Percentiles rank a stretch among this genome's conserved stretches.
phyloP scores from a whole-genome alignment of 805 yeast species.

The Yamadazyma olivae region DNA sequence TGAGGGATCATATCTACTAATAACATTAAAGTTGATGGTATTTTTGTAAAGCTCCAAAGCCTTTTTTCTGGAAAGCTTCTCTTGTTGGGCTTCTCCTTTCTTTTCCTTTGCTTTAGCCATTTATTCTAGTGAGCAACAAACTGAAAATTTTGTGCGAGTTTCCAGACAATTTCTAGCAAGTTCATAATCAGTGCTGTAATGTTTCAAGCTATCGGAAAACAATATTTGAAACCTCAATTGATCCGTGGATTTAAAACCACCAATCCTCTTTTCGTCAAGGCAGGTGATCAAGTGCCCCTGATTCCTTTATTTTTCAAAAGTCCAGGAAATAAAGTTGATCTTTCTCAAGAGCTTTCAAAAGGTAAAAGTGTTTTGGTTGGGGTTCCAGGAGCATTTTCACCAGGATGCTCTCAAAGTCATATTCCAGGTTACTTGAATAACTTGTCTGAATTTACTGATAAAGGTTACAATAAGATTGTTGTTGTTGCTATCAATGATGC shows the following conservation, averaged over 20 bases:
- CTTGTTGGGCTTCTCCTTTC: conserved; percentile 13
- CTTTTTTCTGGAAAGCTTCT: conserved; percentile 39
- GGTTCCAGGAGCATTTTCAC: conserved; percentile 69
- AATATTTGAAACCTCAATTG: too few species aligned
- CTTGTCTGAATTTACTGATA: conserved; percentile 49
- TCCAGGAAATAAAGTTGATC: conserved; percentile 60
- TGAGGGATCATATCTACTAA: conserved; percentile 71
- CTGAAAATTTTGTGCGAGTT: too few species aligned
- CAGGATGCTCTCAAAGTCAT: conserved; percentile 71
- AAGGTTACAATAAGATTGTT: conserved; percentile 63
- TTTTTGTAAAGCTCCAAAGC: conserved; percentile 62
- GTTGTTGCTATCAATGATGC: conserved; percentile 84
- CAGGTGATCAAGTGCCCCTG: conserved; percentile 63
- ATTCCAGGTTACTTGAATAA: conserved; percentile 69
- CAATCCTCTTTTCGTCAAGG: conserved; percentile 18
- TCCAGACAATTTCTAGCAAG: too few species aligned
- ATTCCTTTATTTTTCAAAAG: conserved; percentile 55
- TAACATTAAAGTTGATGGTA: conserved; percentile 72
- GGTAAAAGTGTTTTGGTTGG: conserved; percentile 39
- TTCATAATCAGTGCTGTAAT: too few species aligned
- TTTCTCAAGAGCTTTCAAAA: conserved; percentile 43
- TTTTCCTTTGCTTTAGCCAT: conserved; percentile 10
- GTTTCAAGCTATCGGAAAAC: too few species aligned
- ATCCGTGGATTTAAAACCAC: background rate
- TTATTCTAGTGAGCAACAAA: too few species aligned